phyloP scores from a whole-genome alignment of 2,329 filamentous ascomycete genomes.

The Emericellopsis cladophorae region DNA sequence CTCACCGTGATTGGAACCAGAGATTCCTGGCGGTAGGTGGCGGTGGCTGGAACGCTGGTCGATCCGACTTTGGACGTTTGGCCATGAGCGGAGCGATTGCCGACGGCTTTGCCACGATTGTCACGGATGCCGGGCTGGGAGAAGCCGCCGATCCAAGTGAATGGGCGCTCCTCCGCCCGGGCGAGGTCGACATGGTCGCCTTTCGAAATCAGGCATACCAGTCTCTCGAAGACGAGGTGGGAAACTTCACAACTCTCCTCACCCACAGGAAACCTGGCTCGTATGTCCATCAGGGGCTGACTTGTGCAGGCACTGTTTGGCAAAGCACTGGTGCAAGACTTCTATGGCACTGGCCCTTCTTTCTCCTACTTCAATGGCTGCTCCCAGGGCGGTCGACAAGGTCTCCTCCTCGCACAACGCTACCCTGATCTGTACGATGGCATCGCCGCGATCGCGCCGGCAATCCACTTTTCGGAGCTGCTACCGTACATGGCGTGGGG shows the following conservation, averaged over 20 bases:
- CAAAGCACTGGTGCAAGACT: conserved; percentile 26
- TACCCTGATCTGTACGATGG: conserved; percentile 42
- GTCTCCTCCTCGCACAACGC: conserved; percentile 33
- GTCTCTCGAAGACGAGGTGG: conserved; percentile 5
- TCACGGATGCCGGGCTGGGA: conserved; percentile 5
- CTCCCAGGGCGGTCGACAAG: conserved; percentile 42
- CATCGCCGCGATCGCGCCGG: conserved; percentile 33
- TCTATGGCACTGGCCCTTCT: conserved; percentile 22
- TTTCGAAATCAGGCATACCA: conserved; percentile 11
- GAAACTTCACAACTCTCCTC: no score
- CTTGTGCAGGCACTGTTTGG: conserved; percentile 18
- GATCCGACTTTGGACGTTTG: not conserved
- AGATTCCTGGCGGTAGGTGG: conserved; percentile 16
- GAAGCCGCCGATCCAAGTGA: not conserved
- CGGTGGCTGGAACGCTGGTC: conserved; percentile 13
- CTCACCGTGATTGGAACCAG: conserved; percentile 12
- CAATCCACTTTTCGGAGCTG: conserved; percentile 24
- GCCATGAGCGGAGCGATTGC: conserved; percentile 5
- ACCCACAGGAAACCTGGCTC: not conserved
- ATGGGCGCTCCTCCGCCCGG: conserved; percentile 3
- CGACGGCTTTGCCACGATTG: conserved; percentile 7
- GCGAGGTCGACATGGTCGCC: conserved; percentile 10
- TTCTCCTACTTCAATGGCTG: conserved; percentile 39
- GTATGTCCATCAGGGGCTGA: not conserved
- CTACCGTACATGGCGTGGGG: not conserved